These are phyloP conservation scores for Lactarius trivialis DNA, from an alignment of 768 basidiomycete species.

Conservation along the genomic window DNA sequence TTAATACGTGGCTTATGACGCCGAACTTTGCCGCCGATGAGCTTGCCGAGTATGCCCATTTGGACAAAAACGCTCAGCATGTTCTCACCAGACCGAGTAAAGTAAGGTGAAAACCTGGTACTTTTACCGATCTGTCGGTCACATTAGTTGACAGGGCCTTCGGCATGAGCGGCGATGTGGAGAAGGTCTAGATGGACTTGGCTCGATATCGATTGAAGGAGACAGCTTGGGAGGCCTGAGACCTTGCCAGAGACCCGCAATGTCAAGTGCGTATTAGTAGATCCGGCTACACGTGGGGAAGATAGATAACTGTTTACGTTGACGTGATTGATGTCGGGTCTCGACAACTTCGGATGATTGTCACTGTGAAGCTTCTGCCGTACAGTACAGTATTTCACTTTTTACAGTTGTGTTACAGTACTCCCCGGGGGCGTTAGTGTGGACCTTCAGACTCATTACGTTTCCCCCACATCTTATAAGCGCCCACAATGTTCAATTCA, in stretches of 20 bases:
- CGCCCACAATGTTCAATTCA: not conserved
- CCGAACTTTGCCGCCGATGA: not conserved
- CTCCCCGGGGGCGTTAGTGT: not conserved
- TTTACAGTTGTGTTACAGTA: not conserved
- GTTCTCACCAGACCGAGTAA: slow-evolving; percentile 9
- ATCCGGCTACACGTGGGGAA: slow-evolving; percentile 7
- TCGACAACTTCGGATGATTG: not conserved
- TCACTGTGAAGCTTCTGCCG: slow-evolving; percentile 10
- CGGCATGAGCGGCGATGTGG: slow-evolving; percentile 12
- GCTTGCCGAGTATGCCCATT: slow-evolving; percentile 8
- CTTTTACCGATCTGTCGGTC: slow-evolving; percentile 20
- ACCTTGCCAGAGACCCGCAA: not conserved
- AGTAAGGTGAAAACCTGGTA: slow-evolving; percentile 10
- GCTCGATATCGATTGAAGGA: not conserved
- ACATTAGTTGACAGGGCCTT: not conserved
- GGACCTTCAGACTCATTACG: not conserved
- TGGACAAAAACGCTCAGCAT: slow-evolving; percentile 5
- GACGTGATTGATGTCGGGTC: not conserved
- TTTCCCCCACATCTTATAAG: not conserved
- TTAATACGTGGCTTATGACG: not conserved
- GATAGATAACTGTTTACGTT: slow-evolving; percentile 3
- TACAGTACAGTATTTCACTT: not conserved
- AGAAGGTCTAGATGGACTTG: slow-evolving; percentile 3
- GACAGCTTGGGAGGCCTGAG: no score
- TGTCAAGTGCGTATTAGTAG: not conserved